Base-by-base conservation (phyloP, 352 stramenopile genomes). In the Vaucheria bursata region DNA sequence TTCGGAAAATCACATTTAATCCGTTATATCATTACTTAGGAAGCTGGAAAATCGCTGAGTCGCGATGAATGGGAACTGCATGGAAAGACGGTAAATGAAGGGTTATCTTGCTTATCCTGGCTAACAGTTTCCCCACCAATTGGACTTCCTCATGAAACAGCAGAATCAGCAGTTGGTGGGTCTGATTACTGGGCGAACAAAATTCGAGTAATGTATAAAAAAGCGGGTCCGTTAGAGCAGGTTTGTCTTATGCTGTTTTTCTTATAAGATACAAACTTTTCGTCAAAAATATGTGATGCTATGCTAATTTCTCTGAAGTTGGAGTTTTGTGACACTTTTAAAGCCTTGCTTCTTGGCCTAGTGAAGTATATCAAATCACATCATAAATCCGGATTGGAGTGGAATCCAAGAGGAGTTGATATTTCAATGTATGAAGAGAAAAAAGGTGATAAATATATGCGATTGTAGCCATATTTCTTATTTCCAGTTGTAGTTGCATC, bases 111-210 rank as follows among this genome's bases (percentile, higher is more conserved):
- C 72, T 68, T 91, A 1, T 87, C 78, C 33, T 92, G 88, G 88
- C 80, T 92, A 31, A 78, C 88, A n/a, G 86, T 90, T 38, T 77
- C 71, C 83, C 90, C 89, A 0, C 88, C 91, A 8, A 71, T 71
- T 6, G 75, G 75, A 37, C 68, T 80, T 0, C 94, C 94, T 5
- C 93, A 93, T 77, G 89, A 91, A 35, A 97, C 97, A 85, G 94
- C 97, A 71, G 94, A 97, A 79, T 94, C 92, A 78, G 96, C 94
- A 77, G 87, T 98, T 74, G 94, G 91, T 50, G 92, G 90, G 59
- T 92, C 89, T 49, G 94, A 98, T 82, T 98, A 97, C 86, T 98
- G 93, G 92, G 91, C 91, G 59, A 98, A 98, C 87, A 97, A 97
- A 84, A 97, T 98, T 85, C 88, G 95, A 68, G 95, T 97, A 84